Base-by-base conservation (phyloP, 2,329 filamentous ascomycete genomes). In the Aspergillus sclerotialis region DNA sequence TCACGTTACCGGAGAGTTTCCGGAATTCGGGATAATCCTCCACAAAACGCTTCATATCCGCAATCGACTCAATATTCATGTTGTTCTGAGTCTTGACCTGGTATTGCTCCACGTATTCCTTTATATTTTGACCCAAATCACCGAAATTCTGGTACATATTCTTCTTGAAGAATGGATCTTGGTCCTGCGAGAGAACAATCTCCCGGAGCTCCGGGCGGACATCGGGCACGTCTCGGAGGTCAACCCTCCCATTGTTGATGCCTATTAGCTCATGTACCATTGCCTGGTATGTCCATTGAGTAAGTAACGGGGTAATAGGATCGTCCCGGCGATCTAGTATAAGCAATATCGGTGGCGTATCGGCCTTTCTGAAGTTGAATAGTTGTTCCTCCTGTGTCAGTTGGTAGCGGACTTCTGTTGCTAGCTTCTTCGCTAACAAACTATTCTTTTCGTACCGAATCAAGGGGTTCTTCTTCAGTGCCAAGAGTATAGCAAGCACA, bases 61-160 rank as follows among this genome's bases (percentile, higher is more conserved):
- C 75, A 55, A 98, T 96, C 11, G 90, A 95, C 56, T 98, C 92
- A 40, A 98, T 89, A 55, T 94, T 92, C 58, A 88, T 85, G 50
- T 82, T 94, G 50, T 83, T 94, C 56, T 96, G 90, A n/a, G 90
- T 94, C 60, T 94, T 95, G 9, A 84, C 87, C 51, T 96, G 92
- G 55, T 96, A 98, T 56, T 96, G 92, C 56, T 94, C 89, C 36
- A 98, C 92, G 50, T 98, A 98, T 75, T 95, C 89, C 61, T 96
- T 96, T 56, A 95, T 94, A 49, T 93, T 95, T 26, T 90, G 84
- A 8, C 92, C 89, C 5, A 98, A 73, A 48, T 96, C 89, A 35
- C 90, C 89, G 60, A 96, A 98, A 58, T 96, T 96, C 52, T 94
- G 76, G 49, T 89, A 96, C 89, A 96, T 96, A 62, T 96, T 96